Percentiles rank a stretch among this genome's conserved stretches.
Conservation (phyloP, 108 stramenopile genomes). For the Cyclotella kingstonii region DNA sequence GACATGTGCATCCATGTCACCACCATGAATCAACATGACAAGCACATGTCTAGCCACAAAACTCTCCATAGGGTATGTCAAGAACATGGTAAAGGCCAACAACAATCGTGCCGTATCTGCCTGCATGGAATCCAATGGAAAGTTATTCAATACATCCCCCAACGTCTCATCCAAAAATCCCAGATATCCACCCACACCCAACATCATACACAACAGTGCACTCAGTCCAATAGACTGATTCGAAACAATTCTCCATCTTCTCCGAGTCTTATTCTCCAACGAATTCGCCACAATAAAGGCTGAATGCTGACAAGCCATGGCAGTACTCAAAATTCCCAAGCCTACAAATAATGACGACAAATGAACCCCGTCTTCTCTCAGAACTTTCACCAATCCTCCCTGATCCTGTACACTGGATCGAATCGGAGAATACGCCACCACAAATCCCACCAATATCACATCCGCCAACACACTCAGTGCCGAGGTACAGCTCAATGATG, state of each 20-base stretch:
- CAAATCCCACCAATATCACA: conserved; percentile 61
- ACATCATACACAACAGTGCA: conserved; percentile 47
- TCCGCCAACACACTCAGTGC: conserved; percentile 66
- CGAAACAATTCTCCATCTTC: conserved; percentile 66
- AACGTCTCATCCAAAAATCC: conserved; percentile 73
- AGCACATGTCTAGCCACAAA: conserved; percentile 84
- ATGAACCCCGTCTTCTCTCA: conserved; percentile 56
- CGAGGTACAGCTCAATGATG: conserved; percentile 58
- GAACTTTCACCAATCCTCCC: conserved; percentile 64
- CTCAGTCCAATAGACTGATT: conserved; percentile 46
- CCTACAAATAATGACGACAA: conserved; percentile 72
- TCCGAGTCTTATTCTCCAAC: conserved; percentile 47
- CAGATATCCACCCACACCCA: conserved; percentile 74
- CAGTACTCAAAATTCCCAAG: conserved; percentile 75
- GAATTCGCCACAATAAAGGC: conserved; percentile 77
- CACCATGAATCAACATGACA: conserved; percentile 59
- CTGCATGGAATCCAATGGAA: conserved; percentile 47
- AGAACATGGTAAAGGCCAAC: conserved; percentile 85
- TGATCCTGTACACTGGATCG: conserved; percentile 46
- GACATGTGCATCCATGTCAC: conserved; percentile 64
- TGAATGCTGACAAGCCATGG: conserved; percentile 87
- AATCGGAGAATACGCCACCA: conserved; percentile 62
- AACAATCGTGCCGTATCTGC: conserved; percentile 62
- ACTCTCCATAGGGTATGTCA: conserved; percentile 76
- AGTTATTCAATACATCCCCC: conserved; percentile 82